Evolutionary conservation across 495 filamentous ascomycete species (phyloP).

Genomic region (Talaromyces stipitatus): DNA sequence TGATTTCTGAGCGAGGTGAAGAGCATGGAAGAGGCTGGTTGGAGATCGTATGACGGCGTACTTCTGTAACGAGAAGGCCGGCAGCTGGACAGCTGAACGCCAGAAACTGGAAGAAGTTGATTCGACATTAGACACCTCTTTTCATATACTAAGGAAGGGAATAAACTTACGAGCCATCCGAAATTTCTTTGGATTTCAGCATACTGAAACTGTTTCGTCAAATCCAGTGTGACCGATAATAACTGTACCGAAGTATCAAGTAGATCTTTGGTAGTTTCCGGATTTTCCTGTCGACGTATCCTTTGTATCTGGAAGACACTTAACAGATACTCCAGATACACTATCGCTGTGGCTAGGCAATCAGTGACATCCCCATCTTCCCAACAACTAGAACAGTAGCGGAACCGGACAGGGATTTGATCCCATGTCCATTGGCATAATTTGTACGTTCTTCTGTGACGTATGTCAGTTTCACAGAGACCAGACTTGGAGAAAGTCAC

Average conservation of each 20-base stretch:
- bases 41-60: conserved; percentile 5
- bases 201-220: conserved; percentile 8
- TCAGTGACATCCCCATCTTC: neutral
- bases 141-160: neutral
- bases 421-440: conserved; percentile 3
- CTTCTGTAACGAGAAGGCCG: conserved; percentile 10
- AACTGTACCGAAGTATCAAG: conserved; percentile 36
- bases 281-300: conserved; percentile 32
- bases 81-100: conserved; percentile 8
- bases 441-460: neutral
- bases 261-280: conserved; percentile 29
- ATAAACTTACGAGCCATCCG: conserved; percentile 6
- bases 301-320: conserved; percentile 45
- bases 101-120: neutral
- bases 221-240: conserved; percentile 25
- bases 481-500: neutral
- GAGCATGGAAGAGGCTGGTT: conserved; percentile 4
- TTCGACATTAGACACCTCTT: neutral
- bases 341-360: neutral
- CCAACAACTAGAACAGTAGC: conserved; percentile 19
- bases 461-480: neutral
- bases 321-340: conserved; percentile 33
- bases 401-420: conserved; percentile 12
- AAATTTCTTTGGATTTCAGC: conserved; percentile 5
- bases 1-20: conserved; percentile 7